Base-by-base conservation (phyloP, 2,329 filamentous ascomycete species). In the Diaporthe destruens region DNA sequence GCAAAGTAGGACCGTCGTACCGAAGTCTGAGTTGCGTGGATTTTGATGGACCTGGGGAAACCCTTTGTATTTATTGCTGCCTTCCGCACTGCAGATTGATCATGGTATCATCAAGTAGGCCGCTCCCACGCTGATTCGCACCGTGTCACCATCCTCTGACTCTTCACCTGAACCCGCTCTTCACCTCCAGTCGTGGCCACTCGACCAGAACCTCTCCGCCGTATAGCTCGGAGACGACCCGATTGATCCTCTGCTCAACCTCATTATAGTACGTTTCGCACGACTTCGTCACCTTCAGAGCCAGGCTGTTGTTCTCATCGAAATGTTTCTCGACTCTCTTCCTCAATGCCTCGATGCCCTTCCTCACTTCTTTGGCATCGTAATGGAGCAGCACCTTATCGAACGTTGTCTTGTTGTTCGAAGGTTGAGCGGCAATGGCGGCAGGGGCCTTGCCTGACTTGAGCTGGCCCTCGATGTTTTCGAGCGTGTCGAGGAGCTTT, bases 261-360 rank as follows among this genome's bases (percentile, higher is more conserved):
- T 89, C 86, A 70, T 85, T 85, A 78, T 92, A 92, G 77, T 89
- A 92, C 73, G 80, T 83, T 81, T 92, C 90, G 79, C 90, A 91
- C 79, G 91, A 89, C 73, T 83, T 83, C 61, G 89, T 81, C 49
- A 92, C 89, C 79, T 88, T 87, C 66, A 82, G 82, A 32, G 91
- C 90, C 53, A 92, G 83, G 47, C 85, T 85, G 65, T 85, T 84
- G 77, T 90, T 92, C 76, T 97, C 94, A 55, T 94, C 94, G 86
- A 98, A 98, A 82, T 98, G 96, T 85, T 98, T 99, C 83, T 98
- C 96, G 1, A 98, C 94, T 65, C 96, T 90, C 85, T 97, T 98
- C 78, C 92, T 92, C 76, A 98, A 86, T 69, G 94, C 89, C 78
- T 98, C 94, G 76, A 98, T 92, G n/a, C 96, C 95, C 80, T 95